phyloP scores from a whole-genome alignment of 2,329 filamentous ascomycete species.

The Acrodontium crateriforme region DNA sequence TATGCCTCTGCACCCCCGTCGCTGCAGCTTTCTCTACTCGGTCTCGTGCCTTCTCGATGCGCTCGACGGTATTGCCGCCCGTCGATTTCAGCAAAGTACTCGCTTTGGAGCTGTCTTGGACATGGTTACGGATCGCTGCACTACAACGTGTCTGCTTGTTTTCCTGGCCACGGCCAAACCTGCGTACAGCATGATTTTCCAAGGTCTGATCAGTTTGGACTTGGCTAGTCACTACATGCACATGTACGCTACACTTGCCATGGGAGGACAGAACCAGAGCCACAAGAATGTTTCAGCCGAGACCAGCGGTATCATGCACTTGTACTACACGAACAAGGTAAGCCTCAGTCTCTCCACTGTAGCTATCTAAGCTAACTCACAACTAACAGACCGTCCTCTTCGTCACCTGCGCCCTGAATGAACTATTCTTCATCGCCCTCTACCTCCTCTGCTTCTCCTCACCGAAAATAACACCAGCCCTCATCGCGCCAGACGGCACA shows the following conservation, averaged over 20 bases:
- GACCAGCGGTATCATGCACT: slow-evolving; percentile 76
- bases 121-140: slow-evolving; percentile 98
- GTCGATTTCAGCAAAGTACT: slow-evolving; percentile 76
- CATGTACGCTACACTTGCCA: slow-evolving; percentile 90
- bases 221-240: slow-evolving; percentile 97
- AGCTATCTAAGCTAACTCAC: slow-evolving; percentile 4
- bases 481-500: slow-evolving; percentile 40
- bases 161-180: slow-evolving; percentile 93
- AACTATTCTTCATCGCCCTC: slow-evolving; percentile 94
- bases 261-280: slow-evolving; percentile 64
- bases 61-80: slow-evolving; percentile 85
- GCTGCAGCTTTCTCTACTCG: slow-evolving; percentile 81
- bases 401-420: slow-evolving; percentile 77
- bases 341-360: slow-evolving; percentile 16
- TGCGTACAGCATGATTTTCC: slow-evolving; percentile 86
- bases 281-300: slow-evolving; percentile 91
- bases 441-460: slow-evolving; percentile 97
- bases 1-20: slow-evolving; percentile 97
- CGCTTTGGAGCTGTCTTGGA: slow-evolving; percentile 93
- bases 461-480: slow-evolving; percentile 72
- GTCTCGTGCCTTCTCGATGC: slow-evolving; percentile 92
- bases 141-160: slow-evolving; percentile 84
- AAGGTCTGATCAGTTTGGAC: slow-evolving; percentile 82
- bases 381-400: slow-evolving; percentile 66
- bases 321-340: slow-evolving; percentile 97